Conservation (phyloP, 75 land plant species). For the Pinus taeda region DNA sequence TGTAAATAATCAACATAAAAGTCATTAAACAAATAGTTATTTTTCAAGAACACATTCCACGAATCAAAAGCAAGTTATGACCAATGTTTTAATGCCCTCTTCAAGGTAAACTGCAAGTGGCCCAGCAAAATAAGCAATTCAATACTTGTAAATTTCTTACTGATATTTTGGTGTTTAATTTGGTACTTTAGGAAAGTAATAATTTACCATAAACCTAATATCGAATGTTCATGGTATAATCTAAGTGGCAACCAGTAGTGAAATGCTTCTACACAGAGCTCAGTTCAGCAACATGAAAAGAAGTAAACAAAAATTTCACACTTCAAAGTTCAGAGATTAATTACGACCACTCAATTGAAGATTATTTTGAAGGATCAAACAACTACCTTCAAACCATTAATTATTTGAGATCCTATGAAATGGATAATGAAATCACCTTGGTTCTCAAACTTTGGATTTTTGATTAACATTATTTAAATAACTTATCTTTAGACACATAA, state of each 20-base stretch:
- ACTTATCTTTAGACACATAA: too few species aligned
- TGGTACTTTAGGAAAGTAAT: background rate
- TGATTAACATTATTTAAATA: too few species aligned
- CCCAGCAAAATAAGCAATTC: background rate
- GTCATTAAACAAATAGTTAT: background rate
- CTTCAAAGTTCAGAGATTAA: background rate
- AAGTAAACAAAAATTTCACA: background rate
- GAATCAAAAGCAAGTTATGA: background rate
- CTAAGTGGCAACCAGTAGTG: too few species aligned
- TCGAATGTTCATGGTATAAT: too few species aligned
- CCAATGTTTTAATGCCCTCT: background rate
- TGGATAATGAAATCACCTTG: too few species aligned
- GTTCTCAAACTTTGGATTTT: too few species aligned
- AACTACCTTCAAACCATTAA: too few species aligned
- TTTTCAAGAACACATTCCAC: background rate
- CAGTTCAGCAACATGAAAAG: too few species aligned
- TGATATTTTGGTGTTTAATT: background rate
- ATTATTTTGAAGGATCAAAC: too few species aligned
- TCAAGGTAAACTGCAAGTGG: background rate
- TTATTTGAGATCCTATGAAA: too few species aligned
- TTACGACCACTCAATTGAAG: background rate
- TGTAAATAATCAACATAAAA: background rate
- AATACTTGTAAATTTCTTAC: background rate
- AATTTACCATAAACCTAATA: background rate
- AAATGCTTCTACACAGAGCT: too few species aligned